Percentiles rank a stretch among this genome's conserved stretches.
phyloP scores from a whole-genome alignment of 2,329 filamentous ascomycete genomes.

The Knoxdaviesia capensis region DNA sequence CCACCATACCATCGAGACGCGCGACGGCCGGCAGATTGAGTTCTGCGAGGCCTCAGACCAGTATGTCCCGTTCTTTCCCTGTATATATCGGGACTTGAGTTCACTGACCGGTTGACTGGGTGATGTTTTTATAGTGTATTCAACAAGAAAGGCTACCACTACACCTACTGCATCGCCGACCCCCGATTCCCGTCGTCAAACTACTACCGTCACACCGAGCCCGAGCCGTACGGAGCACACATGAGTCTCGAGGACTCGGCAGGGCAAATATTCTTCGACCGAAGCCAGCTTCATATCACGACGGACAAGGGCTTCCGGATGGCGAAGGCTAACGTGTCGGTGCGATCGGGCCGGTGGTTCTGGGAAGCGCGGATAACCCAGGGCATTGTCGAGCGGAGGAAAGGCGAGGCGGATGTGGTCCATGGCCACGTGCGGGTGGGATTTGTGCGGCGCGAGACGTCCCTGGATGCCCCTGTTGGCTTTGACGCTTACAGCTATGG shows the following conservation, averaged over 20 bases:
- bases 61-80: slow-evolving; percentile 18
- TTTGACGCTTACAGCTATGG: slow-evolving; percentile 91
- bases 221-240: slow-evolving; percentile 61
- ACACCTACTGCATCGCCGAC: slow-evolving; percentile 79
- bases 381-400: slow-evolving; percentile 34
- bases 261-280: slow-evolving; percentile 65
- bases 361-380: slow-evolving; percentile 83
- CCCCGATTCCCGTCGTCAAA: slow-evolving; percentile 69
- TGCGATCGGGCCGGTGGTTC: slow-evolving; percentile 77
- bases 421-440: slow-evolving; percentile 62
- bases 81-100: background rate
- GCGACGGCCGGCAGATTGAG: slow-evolving; percentile 29
- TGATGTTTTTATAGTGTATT: slow-evolving; percentile 23
- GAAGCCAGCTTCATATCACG: slow-evolving; percentile 55
- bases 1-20: slow-evolving; percentile 29
- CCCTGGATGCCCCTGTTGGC: slow-evolving; percentile 64
- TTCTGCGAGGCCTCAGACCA: slow-evolving; percentile 46
- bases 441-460: slow-evolving; percentile 64
- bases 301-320: slow-evolving; percentile 89
- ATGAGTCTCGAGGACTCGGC: slow-evolving; percentile 89
- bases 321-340: slow-evolving; percentile 74
- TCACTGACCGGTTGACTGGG: background rate
- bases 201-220: slow-evolving; percentile 78
- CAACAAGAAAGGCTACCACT: slow-evolving; percentile 61
- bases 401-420: slow-evolving; percentile 15